Evolutionary conservation across 192 early-diverging fungal genomes (phyloP).

Genomic region (Coemansia sp.): DNA sequence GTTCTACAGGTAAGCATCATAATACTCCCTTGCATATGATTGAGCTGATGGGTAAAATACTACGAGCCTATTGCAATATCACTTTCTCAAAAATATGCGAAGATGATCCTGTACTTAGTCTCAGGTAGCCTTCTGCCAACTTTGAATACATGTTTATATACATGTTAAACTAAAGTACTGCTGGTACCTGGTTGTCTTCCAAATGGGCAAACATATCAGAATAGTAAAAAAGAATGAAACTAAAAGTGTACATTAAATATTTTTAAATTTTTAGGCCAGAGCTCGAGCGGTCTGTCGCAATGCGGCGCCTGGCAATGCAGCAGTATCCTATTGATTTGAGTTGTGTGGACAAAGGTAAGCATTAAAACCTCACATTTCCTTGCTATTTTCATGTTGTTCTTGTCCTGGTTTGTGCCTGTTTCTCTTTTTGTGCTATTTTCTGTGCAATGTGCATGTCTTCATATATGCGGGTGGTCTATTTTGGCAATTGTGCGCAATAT

Average conservation of each 20-base stretch:
- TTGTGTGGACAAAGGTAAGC: slow-evolving; percentile 39
- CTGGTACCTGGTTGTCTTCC: no score
- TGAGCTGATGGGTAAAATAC: no score
- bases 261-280: slow-evolving; percentile 22
- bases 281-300: slow-evolving; percentile 42
- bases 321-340: slow-evolving; percentile 29
- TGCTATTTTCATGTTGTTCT: not conserved
- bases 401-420: not conserved
- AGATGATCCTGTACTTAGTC: no score
- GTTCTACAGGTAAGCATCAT: slow-evolving; percentile 35
- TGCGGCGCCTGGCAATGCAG: slow-evolving; percentile 45
- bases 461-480: slow-evolving; percentile 6
- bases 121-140: no score
- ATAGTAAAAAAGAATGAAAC: not conserved
- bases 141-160: no score
- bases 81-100: no score
- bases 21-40: no score
- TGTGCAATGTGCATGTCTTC: not conserved
- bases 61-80: no score
- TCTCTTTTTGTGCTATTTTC: slow-evolving; percentile 5
- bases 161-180: no score
- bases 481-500: slow-evolving; percentile 4
- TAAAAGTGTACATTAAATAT: not conserved
- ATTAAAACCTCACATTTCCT: not conserved
- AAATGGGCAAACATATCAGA: no score